Percentiles rank a stretch among this genome's conserved stretches.
Evolutionary conservation across 805 yeast species (phyloP).

Genomic region (Saccharomycopsis amapae): DNA sequence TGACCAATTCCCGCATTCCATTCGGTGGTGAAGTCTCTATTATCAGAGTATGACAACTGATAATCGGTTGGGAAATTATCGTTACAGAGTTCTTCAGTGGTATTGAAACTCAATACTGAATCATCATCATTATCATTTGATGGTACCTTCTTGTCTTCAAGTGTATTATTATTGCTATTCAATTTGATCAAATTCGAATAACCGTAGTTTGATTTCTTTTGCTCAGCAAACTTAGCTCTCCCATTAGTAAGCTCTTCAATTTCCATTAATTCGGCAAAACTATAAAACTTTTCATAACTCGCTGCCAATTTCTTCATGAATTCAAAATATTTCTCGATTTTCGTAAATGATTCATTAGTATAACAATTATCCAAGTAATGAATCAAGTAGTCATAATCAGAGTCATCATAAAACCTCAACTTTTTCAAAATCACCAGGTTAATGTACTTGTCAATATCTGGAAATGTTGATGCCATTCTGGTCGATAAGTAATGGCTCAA

Average conservation of each 20-base stretch:
- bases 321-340: slow-evolving; percentile 19
- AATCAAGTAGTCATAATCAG: slow-evolving; percentile 6
- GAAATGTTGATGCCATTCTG: slow-evolving; percentile 12
- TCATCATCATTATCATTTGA: neutral
- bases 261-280: neutral
- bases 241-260: neutral
- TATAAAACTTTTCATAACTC: slow-evolving; percentile 15
- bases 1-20: slow-evolving; percentile 10
- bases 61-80: neutral
- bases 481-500: slow-evolving; percentile 13
- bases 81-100: slow-evolving; percentile 2
- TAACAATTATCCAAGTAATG: slow-evolving; percentile 14
- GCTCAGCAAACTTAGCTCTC: neutral
- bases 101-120: slow-evolving; percentile 11
- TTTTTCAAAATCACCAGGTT: neutral
- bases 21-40: slow-evolving; percentile 15
- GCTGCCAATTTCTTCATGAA: slow-evolving; percentile 12
- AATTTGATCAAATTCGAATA: slow-evolving; percentile 10
- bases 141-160: neutral
- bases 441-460: slow-evolving; percentile 1
- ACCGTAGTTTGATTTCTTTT: slow-evolving; percentile 6
- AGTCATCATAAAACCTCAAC: slow-evolving; percentile 12
- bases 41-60: slow-evolving; percentile 12
- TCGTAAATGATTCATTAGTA: slow-evolving; percentile 12
- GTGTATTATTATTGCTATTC: neutral